phyloP scores from a whole-genome alignment of 1,284 basidiomycete genomes.

The Trichosporon coremiiforme region DNA sequence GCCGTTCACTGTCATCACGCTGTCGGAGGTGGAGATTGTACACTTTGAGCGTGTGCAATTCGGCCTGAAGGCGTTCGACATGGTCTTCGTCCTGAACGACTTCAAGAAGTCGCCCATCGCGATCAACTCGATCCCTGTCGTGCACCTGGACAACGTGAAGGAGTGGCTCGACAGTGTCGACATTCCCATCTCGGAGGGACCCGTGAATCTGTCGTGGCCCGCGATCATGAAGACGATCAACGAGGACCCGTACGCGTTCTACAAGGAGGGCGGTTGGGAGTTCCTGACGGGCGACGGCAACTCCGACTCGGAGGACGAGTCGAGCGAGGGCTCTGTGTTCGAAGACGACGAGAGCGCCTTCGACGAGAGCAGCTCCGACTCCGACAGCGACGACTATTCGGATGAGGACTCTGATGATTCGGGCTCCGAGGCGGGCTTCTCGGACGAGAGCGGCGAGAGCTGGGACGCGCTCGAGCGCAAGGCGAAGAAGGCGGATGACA shows the following conservation, averaged over 20 bases:
- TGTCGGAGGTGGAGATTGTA: constrained; percentile 93
- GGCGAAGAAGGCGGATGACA: constrained; percentile 62
- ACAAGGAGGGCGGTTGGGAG: constrained; percentile 91
- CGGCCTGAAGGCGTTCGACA: constrained; percentile 93
- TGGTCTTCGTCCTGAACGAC: constrained; percentile 95
- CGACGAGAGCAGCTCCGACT: constrained; percentile 54
- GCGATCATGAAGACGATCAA: constrained; percentile 98
- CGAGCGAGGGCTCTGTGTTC: constrained; percentile 78
- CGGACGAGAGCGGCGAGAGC: constrained; percentile 69
- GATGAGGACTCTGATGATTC: constrained; percentile 64
- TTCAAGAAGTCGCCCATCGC: constrained; percentile 89
- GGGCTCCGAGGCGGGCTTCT: constrained; percentile 51
- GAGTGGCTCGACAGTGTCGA: constrained; percentile 99
- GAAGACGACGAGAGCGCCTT: constrained; percentile 57
- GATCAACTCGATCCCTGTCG: constrained; percentile 91
- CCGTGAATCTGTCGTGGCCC: constrained; percentile 97
- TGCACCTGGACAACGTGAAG: constrained; percentile 90
- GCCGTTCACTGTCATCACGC: constrained; percentile 93
- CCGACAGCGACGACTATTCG: constrained; percentile 55
- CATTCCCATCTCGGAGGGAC: constrained; percentile 92
- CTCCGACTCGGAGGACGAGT: constrained; percentile 67
- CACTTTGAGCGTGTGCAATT: constrained; percentile 98
- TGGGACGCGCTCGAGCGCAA: constrained; percentile 95
- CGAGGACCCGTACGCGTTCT: constrained; percentile 94
- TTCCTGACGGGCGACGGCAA: constrained; percentile 77